These are phyloP conservation scores for Phytophthora syringae DNA, from an alignment of 352 stramenopile genomes.

Conservation along the genomic window DNA sequence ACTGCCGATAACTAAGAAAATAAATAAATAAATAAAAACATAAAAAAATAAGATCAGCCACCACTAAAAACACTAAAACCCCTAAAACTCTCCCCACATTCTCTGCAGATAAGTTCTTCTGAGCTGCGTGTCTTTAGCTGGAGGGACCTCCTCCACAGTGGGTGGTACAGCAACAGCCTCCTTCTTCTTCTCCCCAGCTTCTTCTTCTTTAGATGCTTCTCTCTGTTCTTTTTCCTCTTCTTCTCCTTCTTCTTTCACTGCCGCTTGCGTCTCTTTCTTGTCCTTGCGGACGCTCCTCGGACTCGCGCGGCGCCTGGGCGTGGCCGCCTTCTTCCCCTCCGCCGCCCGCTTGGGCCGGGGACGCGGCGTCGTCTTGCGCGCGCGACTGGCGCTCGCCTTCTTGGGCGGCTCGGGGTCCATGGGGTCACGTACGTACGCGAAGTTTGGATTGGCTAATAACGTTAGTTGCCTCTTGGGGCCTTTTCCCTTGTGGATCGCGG, in stretches of 20 bases:
- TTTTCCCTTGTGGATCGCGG: conserved; percentile 30
- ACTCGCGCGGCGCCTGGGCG: conserved; percentile 38
- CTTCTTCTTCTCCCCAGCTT: conserved; percentile 9
- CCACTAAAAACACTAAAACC: neutral
- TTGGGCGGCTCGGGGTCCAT: neutral
- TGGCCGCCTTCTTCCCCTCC: conserved; percentile 29
- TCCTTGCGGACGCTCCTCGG: conserved; percentile 23
- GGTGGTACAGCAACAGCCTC: neutral
- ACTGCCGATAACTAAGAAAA: conserved; percentile 76
- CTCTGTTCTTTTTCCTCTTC: neutral
- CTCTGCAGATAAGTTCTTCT: conserved; percentile 37
- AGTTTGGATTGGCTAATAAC: too few species aligned
- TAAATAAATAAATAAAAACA: conserved; percentile 9
- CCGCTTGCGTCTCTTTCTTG: conserved; percentile 6
- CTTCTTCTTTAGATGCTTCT: neutral
- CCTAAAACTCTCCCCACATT: conserved; percentile 25
- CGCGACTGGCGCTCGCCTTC: conserved; percentile 15
- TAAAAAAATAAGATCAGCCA: conserved; percentile 1
- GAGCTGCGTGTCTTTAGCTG: conserved; percentile 31
- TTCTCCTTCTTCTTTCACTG: conserved; percentile 13
- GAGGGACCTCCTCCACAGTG: conserved; percentile 15
- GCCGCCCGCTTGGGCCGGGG: conserved; percentile 21
- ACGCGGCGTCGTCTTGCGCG: conserved; percentile 28
- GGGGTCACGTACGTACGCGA: too few species aligned
- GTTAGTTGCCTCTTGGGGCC: neutral